Percentiles rank a stretch among this genome's conserved stretches.
Conservation (phyloP, 768 basidiomycete genomes). For the Cantharellus cinnabarinus region DNA sequence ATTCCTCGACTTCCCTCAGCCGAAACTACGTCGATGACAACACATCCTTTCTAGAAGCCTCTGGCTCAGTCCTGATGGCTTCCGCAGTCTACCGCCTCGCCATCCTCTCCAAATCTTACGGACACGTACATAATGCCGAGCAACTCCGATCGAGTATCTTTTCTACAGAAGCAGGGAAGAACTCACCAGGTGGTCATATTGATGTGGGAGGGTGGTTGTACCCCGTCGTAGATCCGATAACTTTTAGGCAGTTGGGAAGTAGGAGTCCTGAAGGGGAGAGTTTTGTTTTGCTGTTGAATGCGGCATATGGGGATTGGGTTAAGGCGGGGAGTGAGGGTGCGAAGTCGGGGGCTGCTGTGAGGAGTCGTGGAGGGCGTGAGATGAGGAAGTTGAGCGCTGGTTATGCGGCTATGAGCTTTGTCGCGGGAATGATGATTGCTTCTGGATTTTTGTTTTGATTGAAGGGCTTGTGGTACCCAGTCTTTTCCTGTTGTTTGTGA, state of each 20-base stretch:
- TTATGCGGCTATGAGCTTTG: too few species aligned
- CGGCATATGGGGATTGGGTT: slow-evolving; percentile 13
- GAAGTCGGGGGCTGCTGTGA: neutral
- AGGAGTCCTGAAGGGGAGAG: slow-evolving; percentile 15
- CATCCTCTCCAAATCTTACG: neutral
- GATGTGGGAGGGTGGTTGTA: slow-evolving; percentile 5
- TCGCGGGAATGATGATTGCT: too few species aligned
- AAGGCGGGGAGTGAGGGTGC: neutral
- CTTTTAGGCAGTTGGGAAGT: slow-evolving; percentile 9
- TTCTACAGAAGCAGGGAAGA: neutral
- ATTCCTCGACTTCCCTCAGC: neutral
- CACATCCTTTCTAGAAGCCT: slow-evolving; percentile 11
- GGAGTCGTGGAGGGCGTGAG: neutral
- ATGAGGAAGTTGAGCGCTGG: too few species aligned
- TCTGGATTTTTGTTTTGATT: too few species aligned
- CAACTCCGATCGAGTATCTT: neutral
- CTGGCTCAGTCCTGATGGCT: slow-evolving; percentile 14
- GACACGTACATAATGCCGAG: neutral
- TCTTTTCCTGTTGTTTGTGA: too few species aligned
- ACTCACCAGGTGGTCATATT: neutral
- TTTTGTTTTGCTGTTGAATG: slow-evolving; percentile 16
- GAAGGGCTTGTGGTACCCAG: too few species aligned
- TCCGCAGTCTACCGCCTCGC: slow-evolving; percentile 12
- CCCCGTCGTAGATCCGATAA: slow-evolving; percentile 12
- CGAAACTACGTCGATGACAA: neutral